Conservation (phyloP, 345 rosid species). For the Melaleuca quinquenervia region DNA sequence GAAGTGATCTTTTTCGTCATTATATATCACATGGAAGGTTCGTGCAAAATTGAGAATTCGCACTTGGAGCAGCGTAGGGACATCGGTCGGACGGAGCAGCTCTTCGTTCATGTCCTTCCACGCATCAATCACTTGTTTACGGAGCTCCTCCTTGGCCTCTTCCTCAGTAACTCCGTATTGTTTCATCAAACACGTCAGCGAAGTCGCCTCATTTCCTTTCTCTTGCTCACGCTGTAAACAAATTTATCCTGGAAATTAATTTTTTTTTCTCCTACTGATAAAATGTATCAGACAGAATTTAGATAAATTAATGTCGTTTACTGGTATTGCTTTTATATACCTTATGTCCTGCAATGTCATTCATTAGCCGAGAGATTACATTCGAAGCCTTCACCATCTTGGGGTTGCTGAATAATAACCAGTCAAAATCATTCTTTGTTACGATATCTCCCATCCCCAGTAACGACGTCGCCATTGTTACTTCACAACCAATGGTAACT, state of each 20-base stretch:
- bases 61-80: conserved; percentile 1
- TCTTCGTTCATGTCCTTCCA: conserved; percentile 19
- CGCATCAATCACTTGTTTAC: background rate
- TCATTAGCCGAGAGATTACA: background rate
- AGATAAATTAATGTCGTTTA: background rate
- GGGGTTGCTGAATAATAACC: background rate
- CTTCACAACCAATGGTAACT: background rate
- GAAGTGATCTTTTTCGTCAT: conserved; percentile 8
- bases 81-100: background rate
- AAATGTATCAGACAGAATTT: background rate
- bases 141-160: background rate
- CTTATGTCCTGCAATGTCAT: background rate
- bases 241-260: background rate
- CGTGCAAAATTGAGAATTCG: conserved; percentile 7
- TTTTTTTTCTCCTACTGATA: background rate
- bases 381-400: background rate
- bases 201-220: background rate
- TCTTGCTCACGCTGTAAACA: background rate
- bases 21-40: conserved; percentile 12
- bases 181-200: conserved; percentile 3
- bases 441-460: background rate
- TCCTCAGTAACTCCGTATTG: background rate
- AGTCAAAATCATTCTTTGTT: background rate
- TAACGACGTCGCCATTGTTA: background rate
- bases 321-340: background rate